Conservation (phyloP, 2,329 filamentous ascomycete species). For the Whalleya microplaca region DNA sequence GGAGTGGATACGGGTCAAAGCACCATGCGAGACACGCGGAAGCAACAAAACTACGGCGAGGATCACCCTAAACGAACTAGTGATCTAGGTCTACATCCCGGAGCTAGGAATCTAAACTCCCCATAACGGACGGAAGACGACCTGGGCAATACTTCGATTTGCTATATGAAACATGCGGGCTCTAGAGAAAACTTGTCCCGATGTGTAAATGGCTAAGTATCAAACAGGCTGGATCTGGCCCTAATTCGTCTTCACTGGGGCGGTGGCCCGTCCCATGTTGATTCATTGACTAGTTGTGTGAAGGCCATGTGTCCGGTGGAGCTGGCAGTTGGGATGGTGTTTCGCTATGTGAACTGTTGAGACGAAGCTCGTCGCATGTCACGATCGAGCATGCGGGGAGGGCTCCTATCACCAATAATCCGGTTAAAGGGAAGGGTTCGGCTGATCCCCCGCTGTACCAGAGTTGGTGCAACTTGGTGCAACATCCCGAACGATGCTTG, state of each 20-base stretch:
- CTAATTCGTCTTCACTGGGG: too few relatives aligned
- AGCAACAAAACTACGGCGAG: background rate
- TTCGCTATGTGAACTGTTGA: background rate
- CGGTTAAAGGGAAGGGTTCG: background rate
- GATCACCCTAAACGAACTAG: background rate
- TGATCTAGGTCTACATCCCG: background rate
- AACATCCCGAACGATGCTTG: background rate
- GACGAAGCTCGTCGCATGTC: background rate
- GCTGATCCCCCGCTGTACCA: background rate
- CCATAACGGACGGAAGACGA: background rate
- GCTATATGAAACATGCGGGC: background rate
- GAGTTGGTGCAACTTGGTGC: background rate
- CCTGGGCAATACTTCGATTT: background rate
- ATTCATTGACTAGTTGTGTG: background rate
- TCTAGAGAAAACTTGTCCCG: background rate
- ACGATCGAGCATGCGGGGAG: background rate
- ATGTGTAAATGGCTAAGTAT: background rate
- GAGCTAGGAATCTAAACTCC: background rate
- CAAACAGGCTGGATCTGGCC: too few relatives aligned
- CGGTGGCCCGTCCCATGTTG: too few relatives aligned
- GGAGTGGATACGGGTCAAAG: background rate
- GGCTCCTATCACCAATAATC: background rate
- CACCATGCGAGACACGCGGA: background rate
- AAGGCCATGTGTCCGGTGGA: background rate
- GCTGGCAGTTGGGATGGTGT: background rate